Evolutionary conservation across 2,329 filamentous ascomycete species (phyloP), one percentile per base, ranked within the genome.

Genomic region (Xylariomycetidae sp.): DNA sequence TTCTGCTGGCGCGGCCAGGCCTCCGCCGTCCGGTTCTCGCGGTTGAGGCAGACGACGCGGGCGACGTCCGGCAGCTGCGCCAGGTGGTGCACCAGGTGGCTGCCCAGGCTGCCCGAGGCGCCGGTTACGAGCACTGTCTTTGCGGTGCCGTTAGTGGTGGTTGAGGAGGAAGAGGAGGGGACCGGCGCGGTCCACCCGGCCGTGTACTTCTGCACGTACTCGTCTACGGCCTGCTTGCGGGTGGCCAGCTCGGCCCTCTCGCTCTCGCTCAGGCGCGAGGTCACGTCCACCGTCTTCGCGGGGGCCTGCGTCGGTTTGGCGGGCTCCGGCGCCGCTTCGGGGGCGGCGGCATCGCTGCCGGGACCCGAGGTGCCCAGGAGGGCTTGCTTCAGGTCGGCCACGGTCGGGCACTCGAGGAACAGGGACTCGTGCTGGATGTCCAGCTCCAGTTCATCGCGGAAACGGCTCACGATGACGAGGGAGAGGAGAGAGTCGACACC

Each of bases 31-130:
- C 29, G 35, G 15, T 45, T 56, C 6, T 39, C 41, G 2, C 69
- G 60, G 43, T 74, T 75, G 10, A 75, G 41, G 35, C 70, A 74
- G 5, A 70, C 39, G 1, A 61, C 49, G 3, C 25, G 35, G 3
- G 32, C n/a, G 4, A 66, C 57, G 10, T 48, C 40, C 0, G 52
- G 25, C 0, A 40, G 44, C 0, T 37, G 14, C 8, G 60, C 54
- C 3, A 59, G 33, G 5, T 52, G 25, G 2, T 38, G 32, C 3
- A 59, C 58, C 2, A 66, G 34, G 36, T 67, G 59, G 0, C 46
- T 27, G 1, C 64, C 64, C 0, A 67, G 46, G 30, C 59, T 58
- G 3, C 64, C 64, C 0, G 61, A 52, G 0, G 55, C 56, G 5
- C 63, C 62, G 2, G 63, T 65, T 4, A 68, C 46, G 2, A 65